These are phyloP conservation scores for Rhododendron griersonianum DNA, from an alignment of 148 eudicot species.

Conservation along the genomic window DNA sequence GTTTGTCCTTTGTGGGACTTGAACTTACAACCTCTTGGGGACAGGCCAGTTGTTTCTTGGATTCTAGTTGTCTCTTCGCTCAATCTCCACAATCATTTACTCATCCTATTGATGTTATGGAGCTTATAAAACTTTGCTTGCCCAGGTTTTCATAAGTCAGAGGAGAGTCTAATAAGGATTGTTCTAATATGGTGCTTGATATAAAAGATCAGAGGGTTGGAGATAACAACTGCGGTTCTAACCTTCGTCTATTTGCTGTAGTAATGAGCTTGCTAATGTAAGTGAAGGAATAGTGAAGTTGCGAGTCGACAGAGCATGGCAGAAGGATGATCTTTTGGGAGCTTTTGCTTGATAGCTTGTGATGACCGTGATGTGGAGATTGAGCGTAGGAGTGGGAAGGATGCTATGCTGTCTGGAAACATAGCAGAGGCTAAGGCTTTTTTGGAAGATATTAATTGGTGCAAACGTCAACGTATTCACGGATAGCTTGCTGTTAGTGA, in stretches of 20 bases:
- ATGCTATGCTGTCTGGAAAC: too few relatives aligned
- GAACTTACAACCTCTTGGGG: neutral
- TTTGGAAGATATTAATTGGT: too few relatives aligned
- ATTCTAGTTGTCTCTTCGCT: neutral
- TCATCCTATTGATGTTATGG: neutral
- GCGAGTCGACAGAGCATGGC: too few relatives aligned
- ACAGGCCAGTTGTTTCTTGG: neutral
- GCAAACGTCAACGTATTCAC: too few relatives aligned
- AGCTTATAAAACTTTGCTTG: neutral
- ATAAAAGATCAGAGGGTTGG: too few relatives aligned
- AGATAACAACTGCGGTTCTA: too few relatives aligned
- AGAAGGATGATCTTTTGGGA: too few relatives aligned
- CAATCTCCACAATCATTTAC: neutral
- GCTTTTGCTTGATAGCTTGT: neutral
- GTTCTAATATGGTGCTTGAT: neutral
- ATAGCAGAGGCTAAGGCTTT: too few relatives aligned
- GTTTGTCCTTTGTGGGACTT: neutral
- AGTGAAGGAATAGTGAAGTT: neutral
- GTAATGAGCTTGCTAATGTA: neutral
- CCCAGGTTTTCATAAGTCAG: neutral
- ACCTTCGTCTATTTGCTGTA: neutral
- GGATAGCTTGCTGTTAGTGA: too few relatives aligned
- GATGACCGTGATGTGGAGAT: too few relatives aligned
- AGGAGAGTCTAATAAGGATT: neutral
- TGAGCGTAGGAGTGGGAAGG: too few relatives aligned